Evolutionary conservation across 2,329 filamentous ascomycete genomes (phyloP).

Genomic region (Drechslerella coelobrocha): DNA sequence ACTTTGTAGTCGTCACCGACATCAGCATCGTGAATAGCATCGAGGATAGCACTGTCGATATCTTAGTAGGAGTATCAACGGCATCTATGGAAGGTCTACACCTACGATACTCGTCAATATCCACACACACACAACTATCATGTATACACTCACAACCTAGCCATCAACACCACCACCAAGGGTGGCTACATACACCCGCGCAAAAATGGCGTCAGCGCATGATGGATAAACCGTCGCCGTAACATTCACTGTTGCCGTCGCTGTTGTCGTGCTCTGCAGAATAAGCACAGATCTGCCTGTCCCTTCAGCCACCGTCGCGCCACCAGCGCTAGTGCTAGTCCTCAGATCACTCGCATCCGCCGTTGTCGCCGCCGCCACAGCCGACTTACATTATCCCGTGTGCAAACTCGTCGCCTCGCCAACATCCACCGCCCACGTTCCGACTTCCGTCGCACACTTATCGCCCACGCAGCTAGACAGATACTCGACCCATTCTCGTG

Average conservation of each 20-base stretch:
- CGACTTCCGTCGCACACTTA: constrained; percentile 6
- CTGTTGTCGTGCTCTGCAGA: constrained; percentile 24
- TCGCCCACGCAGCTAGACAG: constrained; percentile 32
- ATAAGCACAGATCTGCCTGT: constrained; percentile 24
- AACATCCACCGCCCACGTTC: constrained; percentile 17
- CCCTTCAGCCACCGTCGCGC: neutral
- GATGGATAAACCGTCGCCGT: neutral
- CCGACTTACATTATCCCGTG: constrained; percentile 24
- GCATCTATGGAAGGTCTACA: too few relatives aligned
- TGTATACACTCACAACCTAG: too few relatives aligned
- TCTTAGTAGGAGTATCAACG: too few relatives aligned
- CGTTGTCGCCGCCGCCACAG: neutral
- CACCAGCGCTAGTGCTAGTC: neutral
- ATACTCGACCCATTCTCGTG: constrained; percentile 16
- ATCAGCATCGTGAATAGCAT: too few relatives aligned
- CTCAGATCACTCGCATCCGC: neutral
- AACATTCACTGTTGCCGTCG: neutral
- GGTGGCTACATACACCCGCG: too few relatives aligned
- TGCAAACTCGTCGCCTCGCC: constrained; percentile 14
- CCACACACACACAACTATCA: too few relatives aligned
- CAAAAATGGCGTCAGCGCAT: too few relatives aligned
- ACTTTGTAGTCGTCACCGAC: neutral
- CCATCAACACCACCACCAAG: too few relatives aligned
- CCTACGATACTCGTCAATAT: too few relatives aligned
- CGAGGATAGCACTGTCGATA: too few relatives aligned